Conservation (phyloP, 1,284 basidiomycete species). For the Sporisorium reilianum region DNA sequence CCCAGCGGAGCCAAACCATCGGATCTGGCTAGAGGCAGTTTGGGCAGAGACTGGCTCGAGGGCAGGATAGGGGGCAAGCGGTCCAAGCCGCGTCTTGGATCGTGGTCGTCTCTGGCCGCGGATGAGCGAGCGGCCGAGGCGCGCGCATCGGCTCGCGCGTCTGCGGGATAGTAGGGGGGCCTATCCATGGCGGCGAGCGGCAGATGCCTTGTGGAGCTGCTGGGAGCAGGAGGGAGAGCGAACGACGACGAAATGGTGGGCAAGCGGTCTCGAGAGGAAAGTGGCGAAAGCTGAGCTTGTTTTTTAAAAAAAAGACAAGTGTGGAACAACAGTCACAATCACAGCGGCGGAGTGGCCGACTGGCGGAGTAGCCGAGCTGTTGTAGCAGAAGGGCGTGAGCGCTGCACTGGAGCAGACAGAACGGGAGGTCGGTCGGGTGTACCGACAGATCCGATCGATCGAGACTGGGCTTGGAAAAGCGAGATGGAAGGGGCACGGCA, state of each 20-base stretch:
- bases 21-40: conserved; percentile 13
- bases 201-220: conserved; percentile 36
- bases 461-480: not conserved
- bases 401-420: not conserved
- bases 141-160: conserved; percentile 12
- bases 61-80: conserved; percentile 31
- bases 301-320: not conserved
- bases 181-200: conserved; percentile 39
- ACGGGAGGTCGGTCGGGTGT: conserved; percentile 3
- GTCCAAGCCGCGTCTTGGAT: conserved; percentile 18
- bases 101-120: conserved; percentile 8
- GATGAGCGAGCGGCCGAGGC: conserved; percentile 17
- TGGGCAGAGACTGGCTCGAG: conserved; percentile 20
- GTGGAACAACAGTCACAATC: not conserved
- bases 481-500: not conserved
- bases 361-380: too few relatives aligned
- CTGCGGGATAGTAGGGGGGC: conserved; percentile 25
- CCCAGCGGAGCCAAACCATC: conserved; percentile 13
- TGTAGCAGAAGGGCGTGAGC: not conserved
- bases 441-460: conserved; percentile 6
- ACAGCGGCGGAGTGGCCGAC: not conserved
- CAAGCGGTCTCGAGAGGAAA: conserved; percentile 12
- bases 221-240: conserved; percentile 32
- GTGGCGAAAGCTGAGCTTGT: not conserved
- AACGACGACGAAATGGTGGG: conserved; percentile 48